Base-by-base conservation (phyloP, 805 yeast species). In the Candida loeiensis region DNA sequence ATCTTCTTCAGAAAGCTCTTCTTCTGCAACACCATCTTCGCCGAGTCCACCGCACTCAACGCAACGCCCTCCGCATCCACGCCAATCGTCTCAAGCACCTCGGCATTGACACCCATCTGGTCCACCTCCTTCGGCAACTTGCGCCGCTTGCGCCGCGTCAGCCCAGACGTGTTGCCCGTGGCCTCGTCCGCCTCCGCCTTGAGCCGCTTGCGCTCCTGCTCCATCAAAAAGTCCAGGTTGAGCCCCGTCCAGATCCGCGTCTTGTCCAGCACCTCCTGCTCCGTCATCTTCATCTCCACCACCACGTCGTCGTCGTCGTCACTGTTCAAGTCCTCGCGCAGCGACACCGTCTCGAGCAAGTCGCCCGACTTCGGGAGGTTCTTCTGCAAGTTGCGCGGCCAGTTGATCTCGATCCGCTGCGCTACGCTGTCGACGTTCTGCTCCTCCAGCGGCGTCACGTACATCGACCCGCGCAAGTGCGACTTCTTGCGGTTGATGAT, bases 171-270 rank as follows among this genome's bases (percentile, higher is more conserved):
- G 45, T 84, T 85, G 4, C 98, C 99, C 0, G 91, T 83, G 21
- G 86, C 76, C 44, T 76, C 79, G 63, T 93, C 98, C 0, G 95
- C 93, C 56, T 89, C 95, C 38, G 75, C 74, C 57, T 90, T 87
- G 44, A 91, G 69, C 46, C 90, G 69, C 55, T 87, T 89, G 50
- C 79, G 77, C 52, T 91, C 97, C 61, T 88, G 95, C 35, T 84
- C 93, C 6, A 87, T 58, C 40, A 93, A 64, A 55, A 78, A 93
- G 20, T 90, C 98, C 44, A 85, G 85, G 60, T 95, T 90, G 28
- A 87, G 71, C 2, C 93, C 90, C 39, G 85, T 80, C 98, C 99
- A 93, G 3, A 90, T 77, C 44, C 84, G 73, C 49, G 88, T 90
- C 59, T 91, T 93, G 47, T 82, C 57, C 41, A 66, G 72, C 8